Base-by-base conservation (phyloP, 768 basidiomycete species). In the Coprinopsis marcescibilis region DNA sequence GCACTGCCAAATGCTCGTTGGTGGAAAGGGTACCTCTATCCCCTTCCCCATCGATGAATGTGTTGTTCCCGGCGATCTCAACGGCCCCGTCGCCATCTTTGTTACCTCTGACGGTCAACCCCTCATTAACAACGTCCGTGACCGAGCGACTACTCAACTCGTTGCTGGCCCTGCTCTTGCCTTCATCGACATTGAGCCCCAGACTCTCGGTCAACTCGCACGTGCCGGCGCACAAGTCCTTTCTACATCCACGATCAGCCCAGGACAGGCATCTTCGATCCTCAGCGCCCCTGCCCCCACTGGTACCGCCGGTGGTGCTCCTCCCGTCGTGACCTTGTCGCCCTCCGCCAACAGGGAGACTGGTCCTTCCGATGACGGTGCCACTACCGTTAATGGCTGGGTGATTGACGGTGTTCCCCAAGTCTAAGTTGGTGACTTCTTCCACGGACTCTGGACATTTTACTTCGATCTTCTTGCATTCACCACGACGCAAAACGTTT, bases 1-100 rank as follows among this genome's bases (percentile, higher is more conserved):
- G 26, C 78, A 71, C 65, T 89, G 89, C 64, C 83, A 90, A 65
- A 87, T 91, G 77, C 62, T 91, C 54, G 53, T 78, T 46, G 89
- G 85, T 24, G 84, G 82, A 23, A 43, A 65, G 14, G 60, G 79
- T 41, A 61, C 62, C 57, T 66, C 88, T 3, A 66, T 86, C 57
- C 57, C 76, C 25, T 68, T 88, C 36, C 80, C 86, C 2, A 59
- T 85, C 54, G 53, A 62, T 51, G 53, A 75, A 50, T 90, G 88
- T 55, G 61, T 73, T 48, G 78, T 90, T 11, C 90, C 89, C 29
- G 27, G 50, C 0, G 77, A 76, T 45, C 68, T 89, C 61, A 79
- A 85, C 60, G 89, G 89, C 34, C 82, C 84, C 52, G 81, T 89
- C 55, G 81, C 76, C 20, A 62, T 90, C 60, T 89, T 68, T 64